Base-by-base conservation (phyloP, 768 basidiomycete genomes). In the Leccinum fibrillosum region DNA sequence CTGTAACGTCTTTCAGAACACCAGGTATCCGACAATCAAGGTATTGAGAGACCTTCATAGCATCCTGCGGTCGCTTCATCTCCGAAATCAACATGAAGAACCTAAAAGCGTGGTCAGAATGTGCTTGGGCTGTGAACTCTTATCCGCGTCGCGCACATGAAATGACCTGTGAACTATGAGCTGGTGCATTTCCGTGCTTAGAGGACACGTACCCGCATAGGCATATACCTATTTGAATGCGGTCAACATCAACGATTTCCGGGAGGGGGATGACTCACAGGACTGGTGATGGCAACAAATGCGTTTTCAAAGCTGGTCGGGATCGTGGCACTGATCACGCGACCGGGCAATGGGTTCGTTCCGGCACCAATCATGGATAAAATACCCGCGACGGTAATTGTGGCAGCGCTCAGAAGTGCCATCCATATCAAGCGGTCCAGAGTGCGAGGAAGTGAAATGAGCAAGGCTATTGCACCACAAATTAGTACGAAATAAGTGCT, bases 41-140 rank as follows among this genome's bases (percentile, higher is more conserved):
- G 56, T 10, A 17, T 23, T 48, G 25, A 44, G 19, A 37, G 13
- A 81, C 82, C 75, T 83, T 83, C 79, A 83, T 83, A 6, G 81
- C 81, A 61, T 83, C 81, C 60, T 77, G 65, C 1, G 83, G 81
- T 26, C 62, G 65, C 21, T 68, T 69, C 83, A 83, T 83, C 63
- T 84, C 82, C 13, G 82, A 83, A 30, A 82, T 82, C n/a, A 83
- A 65, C 42, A 83, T 78, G 61, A 83, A 83, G 64, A 83, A 83
- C 78, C 81, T 82, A 44, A 26, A 30, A 4, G n/a, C 2, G 50
- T n/a, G 37, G 45, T 62, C 48, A 58, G 51, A 49, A 47, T 12
- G 37, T 35, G 26, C 23, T 47, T 60, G 28, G 4, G 19, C 17
- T 2, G 25, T 35, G 49, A 28, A 5, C 9, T 28, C 9, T 28